Base-by-base conservation (phyloP, 1,284 basidiomycete genomes). In the Malassezia brasiliensis region DNA sequence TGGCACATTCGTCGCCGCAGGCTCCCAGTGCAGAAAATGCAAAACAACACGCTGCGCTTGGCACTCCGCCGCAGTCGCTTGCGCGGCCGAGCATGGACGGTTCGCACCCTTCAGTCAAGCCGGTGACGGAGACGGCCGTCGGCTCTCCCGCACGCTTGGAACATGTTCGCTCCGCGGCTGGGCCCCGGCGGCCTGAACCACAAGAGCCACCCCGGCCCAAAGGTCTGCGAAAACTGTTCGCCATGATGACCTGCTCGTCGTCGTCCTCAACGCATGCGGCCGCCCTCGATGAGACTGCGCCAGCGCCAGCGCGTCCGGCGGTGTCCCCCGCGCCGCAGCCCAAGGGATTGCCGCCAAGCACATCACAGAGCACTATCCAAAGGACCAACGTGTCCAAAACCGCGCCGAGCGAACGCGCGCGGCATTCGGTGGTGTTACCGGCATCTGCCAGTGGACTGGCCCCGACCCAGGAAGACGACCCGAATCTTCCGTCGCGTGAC, bases 191-290 rank as follows among this genome's bases (percentile, higher is more conserved):
- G 39, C 8, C 39, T n/a, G 20, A 22, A 4, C 39, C 20, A 2
- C 20, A 19, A 9, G n/a, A 28, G 25, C 25, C 12, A 2, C 17
- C 2, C 3, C 36, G 36, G 6, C 47, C 47, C 22, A 38, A 38
- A 12, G 52, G 52, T 9, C 20, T 54, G 8, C 36, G 31, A 3
- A 49, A 46, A 19, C 20, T 48, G 2, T 19, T 54, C n/a, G 52
- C 52, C 12, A 35, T 54, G 47, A 42, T 54, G 39, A 54, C 46
- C 7, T 54, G 52, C n/a, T 41, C 47, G 12, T 31, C 40, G 14
- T 15, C 12, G 15, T 53, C 51, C 3, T 28, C 51, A 5, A 53
- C 51, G 14, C 14, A 36, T 14, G 51, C 30, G 2, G 40, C 44
- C 14, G 51, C 51, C 7, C 15, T 36, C 9, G 50, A 52, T 14